Percentiles rank a stretch among this genome's conserved stretches.
Conservation (phyloP, 306 rosid genomes). For the Begonia masoniana region DNA sequence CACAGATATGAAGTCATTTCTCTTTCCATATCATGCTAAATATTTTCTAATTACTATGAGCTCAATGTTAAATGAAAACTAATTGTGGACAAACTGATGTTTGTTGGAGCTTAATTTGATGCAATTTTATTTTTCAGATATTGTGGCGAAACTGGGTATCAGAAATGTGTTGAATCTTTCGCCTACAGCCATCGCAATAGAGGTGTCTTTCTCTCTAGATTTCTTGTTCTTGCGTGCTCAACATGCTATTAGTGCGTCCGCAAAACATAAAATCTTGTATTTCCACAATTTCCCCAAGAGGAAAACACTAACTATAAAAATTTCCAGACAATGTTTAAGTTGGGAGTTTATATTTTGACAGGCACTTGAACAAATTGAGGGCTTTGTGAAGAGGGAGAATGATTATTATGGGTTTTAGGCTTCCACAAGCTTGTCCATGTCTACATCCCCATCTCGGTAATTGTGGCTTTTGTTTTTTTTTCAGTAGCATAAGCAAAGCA, state of each 20-base stretch:
- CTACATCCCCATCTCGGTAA: too few relatives aligned
- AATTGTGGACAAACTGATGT: too few relatives aligned
- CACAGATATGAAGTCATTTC: background rate
- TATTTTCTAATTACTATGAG: too few relatives aligned
- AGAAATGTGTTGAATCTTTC: conserved; percentile 55
- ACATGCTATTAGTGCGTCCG: background rate
- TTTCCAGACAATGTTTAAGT: background rate
- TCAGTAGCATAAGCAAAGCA: too few relatives aligned
- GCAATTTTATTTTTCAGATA: conserved; percentile 27
- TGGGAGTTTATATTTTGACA: conserved; percentile 15
- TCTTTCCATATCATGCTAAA: background rate
- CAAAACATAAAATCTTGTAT: conserved; percentile 4
- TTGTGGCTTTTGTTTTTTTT: too few relatives aligned
- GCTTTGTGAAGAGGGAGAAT: conserved; percentile 39
- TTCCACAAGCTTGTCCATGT: background rate
- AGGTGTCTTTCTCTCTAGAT: conserved; percentile 39
- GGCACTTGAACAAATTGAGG: conserved; percentile 70
- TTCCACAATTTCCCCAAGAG: background rate
- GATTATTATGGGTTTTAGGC: conserved; percentile 20
- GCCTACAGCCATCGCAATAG: conserved; percentile 68
- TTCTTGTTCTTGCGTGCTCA: conserved; percentile 10
- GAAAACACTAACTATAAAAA: background rate
- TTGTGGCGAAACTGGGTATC: conserved; percentile 54
- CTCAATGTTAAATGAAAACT: too few relatives aligned
- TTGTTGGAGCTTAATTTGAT: too few relatives aligned